Conservation (phyloP, 2,329 filamentous ascomycete species). For the Aspergillus ustus region DNA sequence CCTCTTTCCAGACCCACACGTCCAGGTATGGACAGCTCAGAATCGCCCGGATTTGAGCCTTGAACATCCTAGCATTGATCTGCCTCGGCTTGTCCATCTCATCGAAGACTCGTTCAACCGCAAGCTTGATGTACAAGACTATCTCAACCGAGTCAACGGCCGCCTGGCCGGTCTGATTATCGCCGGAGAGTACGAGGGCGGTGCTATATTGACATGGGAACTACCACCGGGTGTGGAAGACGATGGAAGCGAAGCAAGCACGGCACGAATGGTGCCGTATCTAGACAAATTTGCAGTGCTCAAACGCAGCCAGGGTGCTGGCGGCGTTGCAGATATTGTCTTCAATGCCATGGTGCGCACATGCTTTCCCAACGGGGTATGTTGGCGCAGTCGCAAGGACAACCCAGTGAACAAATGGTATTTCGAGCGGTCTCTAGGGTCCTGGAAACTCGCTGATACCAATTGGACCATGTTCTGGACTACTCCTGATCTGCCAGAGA, state of each 20-base stretch:
- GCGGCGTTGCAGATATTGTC: slow-evolving; percentile 91
- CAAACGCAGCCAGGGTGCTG: slow-evolving; percentile 83
- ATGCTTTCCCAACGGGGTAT: slow-evolving; percentile 86
- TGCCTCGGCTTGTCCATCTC: slow-evolving; percentile 78
- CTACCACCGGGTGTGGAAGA: slow-evolving; percentile 65
- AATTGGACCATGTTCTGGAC: slow-evolving; percentile 99
- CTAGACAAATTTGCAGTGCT: slow-evolving; percentile 97
- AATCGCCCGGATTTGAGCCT: slow-evolving; percentile 67
- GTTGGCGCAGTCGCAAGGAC: slow-evolving; percentile 86
- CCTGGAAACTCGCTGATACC: slow-evolving; percentile 76
- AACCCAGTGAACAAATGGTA: slow-evolving; percentile 99
- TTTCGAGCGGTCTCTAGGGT: slow-evolving; percentile 86
- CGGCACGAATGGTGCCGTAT: slow-evolving; percentile 79
- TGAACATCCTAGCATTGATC: slow-evolving; percentile 79
- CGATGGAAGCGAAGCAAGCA: slow-evolving; percentile 56
- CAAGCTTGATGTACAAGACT: slow-evolving; percentile 80
- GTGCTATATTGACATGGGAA: slow-evolving; percentile 95
- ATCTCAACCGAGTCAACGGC: slow-evolving; percentile 77
- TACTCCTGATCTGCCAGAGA: slow-evolving; percentile 64
- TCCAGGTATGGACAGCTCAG: slow-evolving; percentile 70
- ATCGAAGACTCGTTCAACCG: slow-evolving; percentile 94
- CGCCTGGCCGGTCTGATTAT: slow-evolving; percentile 91
- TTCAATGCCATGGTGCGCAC: slow-evolving; percentile 93
- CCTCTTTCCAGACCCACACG: slow-evolving; percentile 74
- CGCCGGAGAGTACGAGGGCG: slow-evolving; percentile 94